These are phyloP conservation scores for Phytophthora idaei DNA, from an alignment of 352 stramenopile genomes.

Conservation along the genomic window DNA sequence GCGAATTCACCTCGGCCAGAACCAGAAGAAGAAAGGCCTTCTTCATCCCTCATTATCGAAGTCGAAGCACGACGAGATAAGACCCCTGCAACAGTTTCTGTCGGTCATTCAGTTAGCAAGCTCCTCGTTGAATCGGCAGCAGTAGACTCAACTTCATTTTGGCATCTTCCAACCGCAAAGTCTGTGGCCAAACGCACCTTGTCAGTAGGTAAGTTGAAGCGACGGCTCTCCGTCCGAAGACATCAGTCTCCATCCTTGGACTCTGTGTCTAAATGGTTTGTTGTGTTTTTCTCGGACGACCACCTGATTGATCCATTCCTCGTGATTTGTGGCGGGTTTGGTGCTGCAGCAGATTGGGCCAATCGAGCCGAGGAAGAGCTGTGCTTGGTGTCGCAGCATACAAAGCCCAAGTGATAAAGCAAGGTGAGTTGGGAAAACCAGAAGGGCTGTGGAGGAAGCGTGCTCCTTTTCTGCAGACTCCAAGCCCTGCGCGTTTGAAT, in stretches of 20 bases:
- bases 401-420: constrained; percentile 34
- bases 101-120: constrained; percentile 8
- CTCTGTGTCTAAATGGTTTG: constrained; percentile 15
- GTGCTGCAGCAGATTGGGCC: constrained; percentile 18
- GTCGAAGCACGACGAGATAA: constrained; percentile 25
- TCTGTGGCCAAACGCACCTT: background rate
- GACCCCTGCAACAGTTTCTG: constrained; percentile 5
- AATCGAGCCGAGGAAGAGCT: constrained; percentile 15
- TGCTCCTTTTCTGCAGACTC: constrained; percentile 47
- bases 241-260: constrained; percentile 7
- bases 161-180: constrained; percentile 8
- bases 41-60: constrained; percentile 32
- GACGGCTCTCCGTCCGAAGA: background rate
- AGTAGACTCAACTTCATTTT: constrained; percentile 22
- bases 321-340: constrained; percentile 43
- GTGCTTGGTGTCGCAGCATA: constrained; percentile 24
- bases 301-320: constrained; percentile 33
- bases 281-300: constrained; percentile 13
- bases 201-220: constrained; percentile 33
- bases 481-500: constrained; percentile 38
- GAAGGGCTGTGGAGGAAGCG: constrained; percentile 20
- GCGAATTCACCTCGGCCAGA: constrained; percentile 25
- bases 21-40: constrained; percentile 34
- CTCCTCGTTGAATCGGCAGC: background rate
- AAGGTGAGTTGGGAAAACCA: constrained; percentile 17